These are phyloP conservation scores for Vicia villosa DNA, from an alignment of 306 rosid genomes.

Conservation along the genomic window DNA sequence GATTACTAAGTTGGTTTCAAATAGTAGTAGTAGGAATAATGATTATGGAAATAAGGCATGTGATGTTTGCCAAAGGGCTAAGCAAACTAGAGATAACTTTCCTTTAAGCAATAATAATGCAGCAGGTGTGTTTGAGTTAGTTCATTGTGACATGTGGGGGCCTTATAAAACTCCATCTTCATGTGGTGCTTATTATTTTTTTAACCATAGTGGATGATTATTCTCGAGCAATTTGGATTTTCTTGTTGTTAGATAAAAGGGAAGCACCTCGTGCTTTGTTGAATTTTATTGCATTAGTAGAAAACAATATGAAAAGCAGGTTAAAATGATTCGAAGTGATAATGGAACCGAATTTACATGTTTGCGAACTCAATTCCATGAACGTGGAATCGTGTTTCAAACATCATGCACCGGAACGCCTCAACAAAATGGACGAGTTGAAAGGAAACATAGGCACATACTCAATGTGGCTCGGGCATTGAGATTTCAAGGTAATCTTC, in stretches of 20 bases:
- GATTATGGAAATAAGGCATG: neutral
- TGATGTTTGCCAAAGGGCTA: neutral
- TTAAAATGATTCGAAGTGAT: neutral
- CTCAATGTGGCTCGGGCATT: too few species aligned
- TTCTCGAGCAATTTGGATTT: too few species aligned
- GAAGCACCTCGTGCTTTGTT: neutral
- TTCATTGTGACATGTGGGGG: too few species aligned
- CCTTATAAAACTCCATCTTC: too few species aligned
- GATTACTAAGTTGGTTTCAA: neutral
- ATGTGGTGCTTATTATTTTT: too few species aligned
- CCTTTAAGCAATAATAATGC: too few species aligned
- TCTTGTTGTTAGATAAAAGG: too few species aligned
- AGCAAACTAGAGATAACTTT: conserved; percentile 1
- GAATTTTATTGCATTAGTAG: neutral
- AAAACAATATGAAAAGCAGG: neutral
- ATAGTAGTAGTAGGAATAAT: neutral
- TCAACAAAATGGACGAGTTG: too few species aligned
- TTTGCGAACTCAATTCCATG: neutral
- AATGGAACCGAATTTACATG: neutral
- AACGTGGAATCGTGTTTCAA: neutral
- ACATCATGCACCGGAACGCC: neutral
- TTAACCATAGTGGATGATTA: too few species aligned
- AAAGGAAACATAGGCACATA: too few species aligned
- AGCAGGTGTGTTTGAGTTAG: too few species aligned
- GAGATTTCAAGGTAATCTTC: too few species aligned